Evolutionary conservation across 352 stramenopile genomes (phyloP).

Genomic region (Globisporangium nagaii): DNA sequence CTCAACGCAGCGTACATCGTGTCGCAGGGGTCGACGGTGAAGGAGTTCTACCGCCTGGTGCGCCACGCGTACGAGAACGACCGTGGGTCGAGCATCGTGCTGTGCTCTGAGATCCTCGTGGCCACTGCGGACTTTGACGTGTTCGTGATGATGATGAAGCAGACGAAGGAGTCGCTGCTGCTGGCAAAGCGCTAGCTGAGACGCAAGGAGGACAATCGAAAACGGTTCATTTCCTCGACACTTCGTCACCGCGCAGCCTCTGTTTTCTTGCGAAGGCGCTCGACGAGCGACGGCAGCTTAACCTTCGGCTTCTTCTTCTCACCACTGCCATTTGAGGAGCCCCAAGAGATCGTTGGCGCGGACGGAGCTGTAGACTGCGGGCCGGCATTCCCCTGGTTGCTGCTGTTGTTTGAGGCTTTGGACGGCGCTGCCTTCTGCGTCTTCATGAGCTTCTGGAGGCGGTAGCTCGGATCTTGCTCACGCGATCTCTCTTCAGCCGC

Average conservation of each 20-base stretch:
- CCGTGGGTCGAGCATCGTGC: slow-evolving; percentile 51
- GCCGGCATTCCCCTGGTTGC: not conserved
- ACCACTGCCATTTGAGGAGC: slow-evolving; percentile 16
- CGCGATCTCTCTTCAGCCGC: slow-evolving; percentile 24
- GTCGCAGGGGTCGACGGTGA: slow-evolving; percentile 45
- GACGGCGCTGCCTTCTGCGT: slow-evolving; percentile 10
- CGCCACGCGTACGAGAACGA: slow-evolving; percentile 49
- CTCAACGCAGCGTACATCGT: slow-evolving; percentile 41
- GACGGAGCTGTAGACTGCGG: slow-evolving; percentile 6
- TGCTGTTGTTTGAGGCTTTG: slow-evolving; percentile 13
- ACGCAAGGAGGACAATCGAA: not conserved
- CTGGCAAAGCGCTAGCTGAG: slow-evolving; percentile 35
- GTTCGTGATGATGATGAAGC: slow-evolving; percentile 81
- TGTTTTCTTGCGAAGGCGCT: slow-evolving; percentile 62
- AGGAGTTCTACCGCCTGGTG: slow-evolving; percentile 66
- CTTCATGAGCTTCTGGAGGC: slow-evolving; percentile 46
- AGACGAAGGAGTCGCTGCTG: slow-evolving; percentile 63
- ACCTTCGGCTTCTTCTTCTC: slow-evolving; percentile 62
- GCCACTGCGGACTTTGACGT: slow-evolving; percentile 77
- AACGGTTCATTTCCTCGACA: not conserved
- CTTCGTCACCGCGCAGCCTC: slow-evolving; percentile 31
- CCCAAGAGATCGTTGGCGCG: slow-evolving; percentile 32
- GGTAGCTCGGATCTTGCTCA: slow-evolving; percentile 49
- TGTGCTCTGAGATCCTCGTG: slow-evolving; percentile 74
- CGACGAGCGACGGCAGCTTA: slow-evolving; percentile 68